phyloP scores from a whole-genome alignment of 2,329 filamentous ascomycete species.

The Myrmaecium sp. region DNA sequence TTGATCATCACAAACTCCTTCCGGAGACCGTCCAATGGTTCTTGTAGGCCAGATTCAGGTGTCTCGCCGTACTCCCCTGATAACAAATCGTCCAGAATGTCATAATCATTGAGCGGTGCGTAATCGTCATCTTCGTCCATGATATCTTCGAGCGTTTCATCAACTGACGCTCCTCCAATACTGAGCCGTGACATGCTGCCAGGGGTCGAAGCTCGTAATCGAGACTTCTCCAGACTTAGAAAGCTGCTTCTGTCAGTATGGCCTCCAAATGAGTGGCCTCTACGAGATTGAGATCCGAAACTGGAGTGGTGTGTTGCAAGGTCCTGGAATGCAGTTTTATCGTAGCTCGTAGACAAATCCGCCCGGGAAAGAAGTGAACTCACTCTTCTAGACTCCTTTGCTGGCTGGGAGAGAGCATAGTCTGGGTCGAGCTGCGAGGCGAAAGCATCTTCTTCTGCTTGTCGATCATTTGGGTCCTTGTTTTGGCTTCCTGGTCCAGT shows the following conservation, averaged over 20 bases:
- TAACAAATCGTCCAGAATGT: slow-evolving; percentile 22
- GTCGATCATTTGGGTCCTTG: slow-evolving; percentile 17
- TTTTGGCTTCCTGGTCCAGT: slow-evolving; percentile 16
- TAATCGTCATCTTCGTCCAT: slow-evolving; percentile 21
- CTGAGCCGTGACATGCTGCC: slow-evolving; percentile 26
- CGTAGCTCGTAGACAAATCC: slow-evolving; percentile 72
- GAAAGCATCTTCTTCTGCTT: slow-evolving; percentile 29
- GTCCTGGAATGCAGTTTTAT: slow-evolving; percentile 65
- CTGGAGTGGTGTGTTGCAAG: slow-evolving; percentile 34
- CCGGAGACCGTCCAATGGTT: slow-evolving; percentile 19
- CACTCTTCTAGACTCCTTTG: slow-evolving; percentile 56
- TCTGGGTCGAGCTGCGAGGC: slow-evolving; percentile 33
- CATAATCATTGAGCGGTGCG: slow-evolving; percentile 21
- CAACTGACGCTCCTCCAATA: slow-evolving; percentile 18
- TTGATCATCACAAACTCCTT: slow-evolving; percentile 22
- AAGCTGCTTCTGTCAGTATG: slow-evolving; percentile 48
- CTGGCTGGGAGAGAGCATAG: slow-evolving; percentile 31
- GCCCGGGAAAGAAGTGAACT: slow-evolving; percentile 82
- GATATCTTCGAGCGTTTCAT: slow-evolving; percentile 20
- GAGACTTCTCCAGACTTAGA: slow-evolving; percentile 21
- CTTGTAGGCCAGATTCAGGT: slow-evolving; percentile 9
- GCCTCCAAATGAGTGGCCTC: slow-evolving; percentile 59
- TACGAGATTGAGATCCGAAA: slow-evolving; percentile 36
- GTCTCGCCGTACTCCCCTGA: slow-evolving; percentile 11
- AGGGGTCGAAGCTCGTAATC: slow-evolving; percentile 39